phyloP scores from a whole-genome alignment of 2,329 filamentous ascomycete genomes.

The Sarocladium kiliense region DNA sequence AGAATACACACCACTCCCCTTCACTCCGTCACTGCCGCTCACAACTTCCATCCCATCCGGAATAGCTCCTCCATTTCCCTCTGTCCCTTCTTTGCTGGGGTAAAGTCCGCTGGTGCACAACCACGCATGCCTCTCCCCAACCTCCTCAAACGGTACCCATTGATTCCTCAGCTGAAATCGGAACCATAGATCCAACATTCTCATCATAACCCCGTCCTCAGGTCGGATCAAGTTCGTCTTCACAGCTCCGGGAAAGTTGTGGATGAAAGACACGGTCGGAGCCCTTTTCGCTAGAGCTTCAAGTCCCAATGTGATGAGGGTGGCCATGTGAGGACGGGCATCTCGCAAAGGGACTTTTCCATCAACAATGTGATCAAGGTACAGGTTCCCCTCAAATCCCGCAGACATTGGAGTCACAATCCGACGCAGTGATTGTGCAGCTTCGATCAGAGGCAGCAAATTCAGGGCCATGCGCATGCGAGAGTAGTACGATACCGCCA shows the following conservation, averaged over 20 bases:
- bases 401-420: constrained; percentile 22
- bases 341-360: constrained; percentile 17
- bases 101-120: constrained; percentile 17
- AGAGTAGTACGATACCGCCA: constrained; percentile 49
- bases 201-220: constrained; percentile 16
- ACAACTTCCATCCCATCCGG: constrained; percentile 7
- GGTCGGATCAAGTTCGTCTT: constrained; percentile 19
- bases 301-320: constrained; percentile 19
- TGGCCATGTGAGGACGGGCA: constrained; percentile 18
- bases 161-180: constrained; percentile 9
- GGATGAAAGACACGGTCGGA: constrained; percentile 21
- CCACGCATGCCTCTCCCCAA: constrained; percentile 20
- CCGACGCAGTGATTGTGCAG: constrained; percentile 14
- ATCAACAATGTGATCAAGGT: constrained; percentile 17
- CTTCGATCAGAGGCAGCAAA: constrained; percentile 48
- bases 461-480: constrained; percentile 52
- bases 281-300: constrained; percentile 18
- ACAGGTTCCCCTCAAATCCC: constrained; percentile 15
- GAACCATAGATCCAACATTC: constrained; percentile 10
- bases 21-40: constrained; percentile 15
- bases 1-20: constrained; percentile 20
- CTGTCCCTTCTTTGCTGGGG: constrained; percentile 11
- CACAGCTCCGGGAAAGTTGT: constrained; percentile 24
- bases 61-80: background rate
- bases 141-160: constrained; percentile 17